These are phyloP conservation scores for Nidularia sp. DNA, from an alignment of 768 basidiomycete genomes.

Conservation along the genomic window DNA sequence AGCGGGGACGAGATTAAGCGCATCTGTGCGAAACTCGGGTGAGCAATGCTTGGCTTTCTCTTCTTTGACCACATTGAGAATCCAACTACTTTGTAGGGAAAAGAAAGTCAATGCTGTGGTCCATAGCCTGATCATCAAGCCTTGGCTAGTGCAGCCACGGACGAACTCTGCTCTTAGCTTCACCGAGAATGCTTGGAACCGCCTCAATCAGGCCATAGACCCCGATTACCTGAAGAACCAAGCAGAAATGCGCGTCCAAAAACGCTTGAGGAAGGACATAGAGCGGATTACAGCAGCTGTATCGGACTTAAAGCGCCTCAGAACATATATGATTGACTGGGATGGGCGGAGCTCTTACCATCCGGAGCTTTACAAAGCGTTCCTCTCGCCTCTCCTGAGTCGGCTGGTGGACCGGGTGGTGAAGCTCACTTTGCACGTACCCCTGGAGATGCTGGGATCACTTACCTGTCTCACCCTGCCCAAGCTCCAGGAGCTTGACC, in stretches of 20 bases:
- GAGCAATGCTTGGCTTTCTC: too few relatives aligned
- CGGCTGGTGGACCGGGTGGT: constrained; percentile 24
- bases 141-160: constrained; percentile 35
- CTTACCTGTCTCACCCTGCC: constrained; percentile 29
- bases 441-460: constrained; percentile 26
- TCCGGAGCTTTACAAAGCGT: constrained; percentile 29
- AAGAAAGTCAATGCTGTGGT: constrained; percentile 26
- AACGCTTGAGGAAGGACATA: constrained; percentile 33
- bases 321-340: constrained; percentile 37
- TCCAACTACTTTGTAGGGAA: not conserved
- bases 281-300: constrained; percentile 26
- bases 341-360: constrained; percentile 27
- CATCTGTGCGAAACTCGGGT: too few relatives aligned
- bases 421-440: constrained; percentile 33
- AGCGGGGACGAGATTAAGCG: too few relatives aligned
- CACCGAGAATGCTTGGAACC: constrained; percentile 22
- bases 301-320: constrained; percentile 22
- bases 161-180: constrained; percentile 23
- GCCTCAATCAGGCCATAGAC: constrained; percentile 19
- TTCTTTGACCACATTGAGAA: too few relatives aligned
- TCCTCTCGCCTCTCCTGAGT: constrained; percentile 29
- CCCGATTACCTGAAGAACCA: constrained; percentile 23
- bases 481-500: constrained; percentile 26
- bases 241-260: constrained; percentile 24
- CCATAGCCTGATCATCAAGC: constrained; percentile 28